phyloP scores from a whole-genome alignment of 108 stramenopile genomes.

The Cyclotella kingstonii region DNA sequence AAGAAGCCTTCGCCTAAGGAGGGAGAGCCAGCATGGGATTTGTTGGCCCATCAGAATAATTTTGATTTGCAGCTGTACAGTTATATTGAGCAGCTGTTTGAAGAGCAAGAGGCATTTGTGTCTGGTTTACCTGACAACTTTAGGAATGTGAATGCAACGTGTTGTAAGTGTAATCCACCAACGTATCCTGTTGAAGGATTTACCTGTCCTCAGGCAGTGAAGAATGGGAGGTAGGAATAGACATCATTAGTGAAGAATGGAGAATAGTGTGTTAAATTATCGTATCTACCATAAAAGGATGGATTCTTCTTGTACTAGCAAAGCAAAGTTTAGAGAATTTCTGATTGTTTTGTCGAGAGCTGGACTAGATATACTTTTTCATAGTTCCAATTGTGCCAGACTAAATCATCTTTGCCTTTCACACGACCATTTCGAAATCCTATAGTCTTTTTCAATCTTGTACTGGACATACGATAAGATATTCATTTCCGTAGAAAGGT shows the following conservation, averaged over 20 bases:
- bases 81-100: constrained; percentile 52
- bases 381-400: no score
- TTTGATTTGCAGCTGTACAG: constrained; percentile 54
- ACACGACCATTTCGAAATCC: no score
- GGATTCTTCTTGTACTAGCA: no score
- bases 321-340: no score
- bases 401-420: no score
- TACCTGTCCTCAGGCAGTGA: constrained; percentile 47
- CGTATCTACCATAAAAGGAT: no score
- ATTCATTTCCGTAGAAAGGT: no score
- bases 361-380: no score
- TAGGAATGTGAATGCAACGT: constrained; percentile 47
- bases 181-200: constrained; percentile 56
- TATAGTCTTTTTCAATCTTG: no score
- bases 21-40: constrained; percentile 45
- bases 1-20: constrained; percentile 47
- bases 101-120: constrained; percentile 52
- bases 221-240: constrained; percentile 31
- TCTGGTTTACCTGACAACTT: constrained; percentile 44
- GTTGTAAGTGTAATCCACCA: constrained; percentile 56
- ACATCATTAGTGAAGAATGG: not conserved
- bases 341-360: no score
- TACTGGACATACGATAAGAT: no score
- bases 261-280: no score
- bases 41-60: constrained; percentile 51